phyloP scores from a whole-genome alignment of 1,139 yeast species.

The Yamadazyma dendronema region DNA sequence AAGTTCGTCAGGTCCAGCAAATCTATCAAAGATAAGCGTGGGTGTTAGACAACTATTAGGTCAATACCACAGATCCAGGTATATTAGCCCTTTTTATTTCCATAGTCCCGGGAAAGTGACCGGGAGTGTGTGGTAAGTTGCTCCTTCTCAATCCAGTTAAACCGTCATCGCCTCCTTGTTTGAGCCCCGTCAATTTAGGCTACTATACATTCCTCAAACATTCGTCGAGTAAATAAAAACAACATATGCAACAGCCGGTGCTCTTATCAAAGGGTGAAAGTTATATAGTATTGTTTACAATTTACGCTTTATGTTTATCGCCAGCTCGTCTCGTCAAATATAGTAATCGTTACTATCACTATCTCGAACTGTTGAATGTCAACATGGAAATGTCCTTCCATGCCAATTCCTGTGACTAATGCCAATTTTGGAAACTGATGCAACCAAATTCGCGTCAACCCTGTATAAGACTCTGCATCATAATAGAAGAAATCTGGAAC shows the following conservation, averaged over 20 bases:
- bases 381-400: neutral
- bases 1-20: too few species aligned
- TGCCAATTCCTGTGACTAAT: neutral
- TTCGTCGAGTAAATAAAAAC: neutral
- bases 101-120: too few species aligned
- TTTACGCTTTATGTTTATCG: neutral
- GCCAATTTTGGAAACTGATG: conserved; percentile 3
- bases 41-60: too few species aligned
- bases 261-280: neutral
- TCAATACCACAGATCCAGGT: too few species aligned
- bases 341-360: too few species aligned
- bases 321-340: neutral
- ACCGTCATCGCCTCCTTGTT: conserved; percentile 8
- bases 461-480: conserved; percentile 1
- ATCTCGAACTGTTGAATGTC: neutral
- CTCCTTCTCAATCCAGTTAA: neutral
- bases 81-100: too few species aligned
- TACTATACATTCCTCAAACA: conserved; percentile 1
- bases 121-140: neutral
- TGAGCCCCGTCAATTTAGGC: conserved; percentile 4
- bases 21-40: too few species aligned
- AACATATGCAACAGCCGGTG: neutral
- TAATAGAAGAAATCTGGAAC: neutral
- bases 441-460: conserved; percentile 7
- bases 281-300: conserved; percentile 1